Percentiles rank a stretch among this genome's conserved stretches.
phyloP scores from a whole-genome alignment of 179 eudicot species.

The Beta lomatogona region DNA sequence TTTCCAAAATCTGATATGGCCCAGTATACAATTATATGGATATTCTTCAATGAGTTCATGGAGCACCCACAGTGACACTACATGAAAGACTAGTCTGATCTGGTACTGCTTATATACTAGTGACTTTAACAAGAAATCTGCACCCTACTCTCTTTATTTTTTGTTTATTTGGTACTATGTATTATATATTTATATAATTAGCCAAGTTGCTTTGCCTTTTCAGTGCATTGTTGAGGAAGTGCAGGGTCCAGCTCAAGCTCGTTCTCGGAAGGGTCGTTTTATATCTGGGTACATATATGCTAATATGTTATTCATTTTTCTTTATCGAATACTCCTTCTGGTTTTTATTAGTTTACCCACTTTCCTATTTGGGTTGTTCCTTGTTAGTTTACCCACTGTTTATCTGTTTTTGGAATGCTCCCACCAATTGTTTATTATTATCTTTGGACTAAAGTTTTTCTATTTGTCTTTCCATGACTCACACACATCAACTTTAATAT shows the following conservation, averaged over 20 bases:
- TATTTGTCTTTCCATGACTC: too few relatives aligned
- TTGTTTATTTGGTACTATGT: background rate
- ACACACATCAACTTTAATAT: too few relatives aligned
- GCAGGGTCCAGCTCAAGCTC: conserved; percentile 97
- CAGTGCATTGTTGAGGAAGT: conserved; percentile 98
- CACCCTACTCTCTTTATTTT: background rate
- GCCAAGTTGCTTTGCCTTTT: conserved; percentile 21
- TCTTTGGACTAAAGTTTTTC: too few relatives aligned
- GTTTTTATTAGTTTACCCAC: too few relatives aligned
- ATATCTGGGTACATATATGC: conserved; percentile 81
- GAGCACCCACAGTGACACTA: background rate
- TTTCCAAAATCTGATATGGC: background rate
- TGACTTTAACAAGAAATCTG: background rate
- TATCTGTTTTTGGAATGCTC: too few relatives aligned
- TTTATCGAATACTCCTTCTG: background rate
- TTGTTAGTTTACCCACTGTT: too few relatives aligned
- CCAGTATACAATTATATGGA: background rate
- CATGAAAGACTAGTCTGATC: background rate
- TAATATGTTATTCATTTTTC: background rate
- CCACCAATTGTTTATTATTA: too few relatives aligned
- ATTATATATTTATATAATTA: background rate
- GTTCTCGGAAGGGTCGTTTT: conserved; percentile 91
- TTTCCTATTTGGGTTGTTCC: too few relatives aligned
- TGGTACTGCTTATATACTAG: background rate
- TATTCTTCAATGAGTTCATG: background rate